These are phyloP conservation scores for Pugionium dolabratum DNA, from an alignment of 345 rosid genomes.

Conservation along the genomic window DNA sequence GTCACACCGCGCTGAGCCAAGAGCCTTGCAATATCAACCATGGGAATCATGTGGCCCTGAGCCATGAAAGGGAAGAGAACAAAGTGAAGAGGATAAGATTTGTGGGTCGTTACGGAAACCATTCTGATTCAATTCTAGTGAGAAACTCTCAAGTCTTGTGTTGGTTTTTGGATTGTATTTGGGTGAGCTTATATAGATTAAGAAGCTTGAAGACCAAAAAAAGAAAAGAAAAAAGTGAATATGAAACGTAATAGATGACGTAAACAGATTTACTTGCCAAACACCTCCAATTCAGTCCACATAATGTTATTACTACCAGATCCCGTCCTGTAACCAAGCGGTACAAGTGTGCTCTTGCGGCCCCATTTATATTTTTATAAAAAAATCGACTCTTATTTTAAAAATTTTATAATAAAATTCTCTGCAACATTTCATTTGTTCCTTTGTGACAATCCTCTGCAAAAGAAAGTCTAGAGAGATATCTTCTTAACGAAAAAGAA, in stretches of 20 bases:
- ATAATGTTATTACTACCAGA: not conserved
- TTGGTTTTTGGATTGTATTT: conserved; percentile 12
- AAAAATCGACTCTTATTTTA: too few species aligned
- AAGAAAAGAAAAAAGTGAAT: not conserved
- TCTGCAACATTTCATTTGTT: too few species aligned
- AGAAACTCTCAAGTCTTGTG: conserved; percentile 4
- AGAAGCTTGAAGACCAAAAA: conserved; percentile 21
- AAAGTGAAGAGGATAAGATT: conserved; percentile 23
- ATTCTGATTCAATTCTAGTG: not conserved
- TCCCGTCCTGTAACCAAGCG: too few species aligned
- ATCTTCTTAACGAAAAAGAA: not conserved
- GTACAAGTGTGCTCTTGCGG: too few species aligned
- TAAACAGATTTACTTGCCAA: conserved; percentile 17
- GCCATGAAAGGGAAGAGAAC: conserved; percentile 28
- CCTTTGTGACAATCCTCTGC: conserved; percentile 12
- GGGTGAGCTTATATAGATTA: conserved; percentile 21
- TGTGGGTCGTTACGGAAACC: not conserved
- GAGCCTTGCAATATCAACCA: conserved; percentile 48
- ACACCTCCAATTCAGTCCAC: conserved; percentile 21
- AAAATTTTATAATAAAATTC: too few species aligned
- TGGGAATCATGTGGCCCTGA: conserved; percentile 40
- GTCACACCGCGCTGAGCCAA: conserved; percentile 42
- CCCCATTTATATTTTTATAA: too few species aligned
- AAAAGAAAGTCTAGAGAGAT: not conserved
- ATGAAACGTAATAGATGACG: conserved; percentile 34